Evolutionary conservation across 2,329 filamentous ascomycete species (phyloP), one percentile per base, ranked within the genome.

Genomic region (Passalora sequoiae): DNA sequence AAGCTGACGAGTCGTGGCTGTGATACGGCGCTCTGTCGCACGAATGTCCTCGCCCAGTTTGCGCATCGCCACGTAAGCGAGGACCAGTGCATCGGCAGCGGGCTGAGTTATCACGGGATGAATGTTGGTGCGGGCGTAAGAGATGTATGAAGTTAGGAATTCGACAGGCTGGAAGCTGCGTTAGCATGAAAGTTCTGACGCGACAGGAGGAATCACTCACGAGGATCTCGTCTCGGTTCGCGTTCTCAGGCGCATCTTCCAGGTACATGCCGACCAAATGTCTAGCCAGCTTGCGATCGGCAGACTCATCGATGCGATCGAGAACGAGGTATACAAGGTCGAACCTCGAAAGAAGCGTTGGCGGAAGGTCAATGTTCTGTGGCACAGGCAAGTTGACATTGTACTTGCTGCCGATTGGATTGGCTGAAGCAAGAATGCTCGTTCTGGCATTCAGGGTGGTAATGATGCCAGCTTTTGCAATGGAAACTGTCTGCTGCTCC

Each of bases 361-460:
- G 92, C 1, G 92, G 92, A 6, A 98, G 79, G 61, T 98, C 92
- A 58, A 98, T 98, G 66, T 98, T 98, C 60, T 97, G 89, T 3
- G 92, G 92, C 10, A 98, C 92, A 0, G 92, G 89, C 17, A 98
- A 71, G 60, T 95, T 91, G 2, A 88, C 86, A 66, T 98, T 97
- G 71, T 98, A 98, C 63, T 94, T 89, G 69, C 88, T 95, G 58
- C 92, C 92, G 54, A 98, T 97, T 1, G 92, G 92, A 63, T 98
- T 98, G 66, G 92, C 92, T 8, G 91, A 97, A 12, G 92, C 92
- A 21, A 98, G 79, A 60, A 98, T 96, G 52, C 86, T 94, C 1
- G 92, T 97, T 61, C 92, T 78, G 19, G 92, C 92, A 62, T 98
- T 98, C 48, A 98, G 73, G 0, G 92, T 98, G 1, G 83, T 86